These are phyloP conservation scores for Fusarium clavum DNA, from an alignment of 2,329 filamentous ascomycete species.

Conservation along the genomic window DNA sequence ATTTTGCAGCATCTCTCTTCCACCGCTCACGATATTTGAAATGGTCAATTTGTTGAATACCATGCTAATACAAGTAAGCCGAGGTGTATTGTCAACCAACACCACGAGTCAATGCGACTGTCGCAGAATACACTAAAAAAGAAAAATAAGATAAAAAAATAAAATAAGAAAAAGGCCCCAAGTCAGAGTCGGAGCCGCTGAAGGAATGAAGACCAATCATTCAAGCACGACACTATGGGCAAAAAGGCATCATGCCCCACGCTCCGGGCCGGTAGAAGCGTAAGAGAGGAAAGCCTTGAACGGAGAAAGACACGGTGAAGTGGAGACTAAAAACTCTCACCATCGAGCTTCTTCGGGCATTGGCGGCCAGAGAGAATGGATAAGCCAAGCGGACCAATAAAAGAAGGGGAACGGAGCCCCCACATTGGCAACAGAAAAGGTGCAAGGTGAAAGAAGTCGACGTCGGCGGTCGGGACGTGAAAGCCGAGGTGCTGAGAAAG, in stretches of 20 bases:
- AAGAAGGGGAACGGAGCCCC: conserved; percentile 3
- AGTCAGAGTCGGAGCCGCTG: conserved; percentile 37
- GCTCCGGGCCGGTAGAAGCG: conserved; percentile 41
- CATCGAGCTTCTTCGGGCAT: conserved; percentile 41
- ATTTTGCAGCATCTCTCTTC: conserved; percentile 17
- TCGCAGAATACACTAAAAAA: conserved; percentile 17
- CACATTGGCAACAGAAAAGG: conserved; percentile 18
- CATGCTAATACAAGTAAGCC: conserved; percentile 27
- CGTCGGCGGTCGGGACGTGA: conserved; percentile 42
- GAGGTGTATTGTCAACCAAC: conserved; percentile 7
- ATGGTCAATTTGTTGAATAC: conserved; percentile 14
- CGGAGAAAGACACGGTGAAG: conserved; percentile 39
- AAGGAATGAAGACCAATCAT: conserved; percentile 51
- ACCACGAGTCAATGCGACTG: conserved; percentile 26
- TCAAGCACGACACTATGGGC: conserved; percentile 45
- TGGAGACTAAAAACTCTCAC: conserved; percentile 45
- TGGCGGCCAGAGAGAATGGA: conserved; percentile 33
- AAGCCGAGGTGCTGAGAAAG: conserved; percentile 35
- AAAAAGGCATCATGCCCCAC: conserved; percentile 48
- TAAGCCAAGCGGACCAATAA: conserved; percentile 41
- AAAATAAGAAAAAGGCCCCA: neutral
- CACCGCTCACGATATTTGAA: conserved; percentile 17
- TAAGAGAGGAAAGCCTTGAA: conserved; percentile 7
- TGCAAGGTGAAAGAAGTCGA: conserved; percentile 31
- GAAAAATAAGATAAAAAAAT: conserved; percentile 23